Base-by-base conservation (phyloP, 1,139 yeast species). In the Yamadazyma aaseri region DNA sequence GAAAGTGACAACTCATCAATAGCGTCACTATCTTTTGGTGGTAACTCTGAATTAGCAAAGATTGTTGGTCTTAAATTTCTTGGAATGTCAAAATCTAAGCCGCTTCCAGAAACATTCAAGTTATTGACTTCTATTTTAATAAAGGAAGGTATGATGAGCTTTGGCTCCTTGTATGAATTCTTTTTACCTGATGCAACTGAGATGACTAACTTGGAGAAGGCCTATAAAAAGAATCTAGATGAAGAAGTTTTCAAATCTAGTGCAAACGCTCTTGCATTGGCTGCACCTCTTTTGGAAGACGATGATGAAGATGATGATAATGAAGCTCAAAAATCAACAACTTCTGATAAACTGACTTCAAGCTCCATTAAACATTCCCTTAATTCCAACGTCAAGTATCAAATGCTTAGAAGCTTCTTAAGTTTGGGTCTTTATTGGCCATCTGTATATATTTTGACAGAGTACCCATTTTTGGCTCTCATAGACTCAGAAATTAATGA, bases 251-350 rank as follows among this genome's bases (percentile, higher is more conserved):
- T 72, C 46, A 66, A 71, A 41, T 84, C 94, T 0, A 75, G 78
- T 17, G 84, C 87, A 0, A 85, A 84, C 41, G 95, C 96, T 0
- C 62, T 90, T 34, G 94, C 97, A 0, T 57, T 87, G 46, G 96
- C 97, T 3, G 94, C 95, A 5, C 95, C 96, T 1, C 63, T 90
- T 31, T 69, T 73, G 5, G 82, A 80, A 32, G 95, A 82, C 15
- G 83, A 76, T 12, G 84, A 73, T 5, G 77, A 70, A 6, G 53
- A 41, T 9, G 25, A 22, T n/a, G 6, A 9, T 7, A 10, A 6
- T 22, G 41, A 33, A 5, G 70, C 63, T 14, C 11, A 6, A 6
- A 11, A 11, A 7, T 6, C 7, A 6, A 7, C 5, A 5, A 25
- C 15, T 6, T 4, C 20, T 8, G 12, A 13, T 9, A 13, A 21